These are phyloP conservation scores for Podospora pseudocomata DNA, from an alignment of 495 filamentous ascomycete genomes.

Conservation along the genomic window DNA sequence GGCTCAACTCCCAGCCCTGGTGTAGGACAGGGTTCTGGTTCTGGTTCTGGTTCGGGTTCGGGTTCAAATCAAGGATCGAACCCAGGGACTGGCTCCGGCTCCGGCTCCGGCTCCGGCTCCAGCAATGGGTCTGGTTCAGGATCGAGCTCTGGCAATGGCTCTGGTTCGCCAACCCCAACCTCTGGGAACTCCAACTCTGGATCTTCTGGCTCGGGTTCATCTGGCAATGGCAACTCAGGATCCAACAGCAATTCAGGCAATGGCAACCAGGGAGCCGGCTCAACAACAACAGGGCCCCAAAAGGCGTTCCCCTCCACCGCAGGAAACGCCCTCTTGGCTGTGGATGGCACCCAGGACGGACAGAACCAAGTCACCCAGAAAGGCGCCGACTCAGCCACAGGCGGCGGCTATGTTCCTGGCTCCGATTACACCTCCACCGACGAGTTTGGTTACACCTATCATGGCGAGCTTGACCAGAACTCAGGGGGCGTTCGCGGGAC, in stretches of 20 bases:
- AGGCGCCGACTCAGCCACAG: not conserved
- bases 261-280: not conserved
- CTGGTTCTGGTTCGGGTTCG: constrained; percentile 13
- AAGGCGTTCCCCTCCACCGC: not conserved
- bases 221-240: not conserved
- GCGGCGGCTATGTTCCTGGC: not conserved
- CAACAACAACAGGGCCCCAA: not conserved
- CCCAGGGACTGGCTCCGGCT: constrained; percentile 9
- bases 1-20: not conserved
- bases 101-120: constrained; percentile 7
- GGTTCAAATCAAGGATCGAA: constrained; percentile 12
- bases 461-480: not conserved
- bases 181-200: constrained; percentile 1
- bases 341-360: not conserved
- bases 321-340: not conserved
- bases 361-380: not conserved
- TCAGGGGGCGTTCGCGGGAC: not conserved
- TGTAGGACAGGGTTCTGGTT: not conserved
- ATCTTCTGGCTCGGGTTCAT: not conserved
- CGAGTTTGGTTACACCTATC: not conserved
- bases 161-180: not conserved
- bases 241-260: not conserved
- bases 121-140: constrained; percentile 9
- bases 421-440: not conserved
- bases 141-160: not conserved